Base-by-base conservation (phyloP, 202 grass and related monocot species). In the Setaria italica region DNA sequence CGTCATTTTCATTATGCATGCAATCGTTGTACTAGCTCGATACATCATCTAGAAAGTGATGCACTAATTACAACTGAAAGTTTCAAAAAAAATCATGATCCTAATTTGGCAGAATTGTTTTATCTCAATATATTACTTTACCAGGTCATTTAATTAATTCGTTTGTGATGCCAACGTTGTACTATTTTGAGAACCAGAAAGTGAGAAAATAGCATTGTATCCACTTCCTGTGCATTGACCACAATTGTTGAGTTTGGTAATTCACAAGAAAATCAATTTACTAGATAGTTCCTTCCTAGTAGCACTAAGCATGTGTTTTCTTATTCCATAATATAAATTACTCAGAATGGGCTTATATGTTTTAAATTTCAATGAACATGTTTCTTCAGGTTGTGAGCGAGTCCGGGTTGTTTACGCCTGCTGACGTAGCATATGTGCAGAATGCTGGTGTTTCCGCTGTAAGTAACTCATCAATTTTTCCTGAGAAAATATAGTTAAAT, bases 321-420 rank as follows among this genome's bases (percentile, higher is more conserved):
- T 62, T 32, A 15, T n/a, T 30, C 54, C 29, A 48, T 49, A 33
- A 77, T 20, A 49, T 37, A 45, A 37, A 6, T 41, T 41, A 41
- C 6, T 41, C 39, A 0, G 4, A 30, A 60, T 43, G 14, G 70
- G 13, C 34, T 74, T 21, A 15, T 46, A 46, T 65, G 6, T 42
- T 34, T 15, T 64, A 4, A 12, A 12, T 32, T 56, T 29, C 51
- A 25, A 46, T 64, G 41, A 14, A 29, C 11, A 73, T 63, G 11
- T 70, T 29, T 84, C 32, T 80, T 62, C 79, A 97, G 92, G 87
- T 97, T 69, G 95, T 94, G 29, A 85, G 87, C 25, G 92, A 97
- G 72, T 97, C 95, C 4, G 92, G 90, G 10, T 56, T 94, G 16
- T 93, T 93, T 69, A 88, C 79, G 16, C 92, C 95, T 46, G 72